Conservation (phyloP, 1,284 basidiomycete species). For the Calocybe gambosa region DNA sequence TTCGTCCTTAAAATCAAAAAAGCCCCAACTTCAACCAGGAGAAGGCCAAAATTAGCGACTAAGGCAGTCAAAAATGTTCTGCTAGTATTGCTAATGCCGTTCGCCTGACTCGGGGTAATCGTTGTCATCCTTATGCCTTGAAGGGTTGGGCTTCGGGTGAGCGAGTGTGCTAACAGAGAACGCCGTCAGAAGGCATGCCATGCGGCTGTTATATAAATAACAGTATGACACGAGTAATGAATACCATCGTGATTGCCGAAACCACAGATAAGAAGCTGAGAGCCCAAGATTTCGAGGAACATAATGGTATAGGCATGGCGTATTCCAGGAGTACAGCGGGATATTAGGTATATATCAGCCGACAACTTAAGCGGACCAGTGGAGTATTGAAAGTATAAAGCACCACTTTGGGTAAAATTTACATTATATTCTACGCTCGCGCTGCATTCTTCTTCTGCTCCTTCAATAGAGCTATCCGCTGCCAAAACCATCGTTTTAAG, state of each 20-base stretch:
- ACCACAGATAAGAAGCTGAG: too few relatives aligned
- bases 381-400: too few relatives aligned
- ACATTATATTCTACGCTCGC: too few relatives aligned
- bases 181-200: not conserved
- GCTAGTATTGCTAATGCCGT: conserved; percentile 24
- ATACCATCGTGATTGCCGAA: not conserved
- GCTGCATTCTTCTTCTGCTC: conserved; percentile 56
- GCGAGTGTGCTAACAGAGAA: too few relatives aligned
- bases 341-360: too few relatives aligned
- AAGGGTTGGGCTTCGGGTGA: not conserved
- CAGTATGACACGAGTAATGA: not conserved
- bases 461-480: conserved; percentile 67
- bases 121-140: conserved; percentile 11
- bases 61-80: conserved; percentile 56
- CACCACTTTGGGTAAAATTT: too few relatives aligned
- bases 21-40: conserved; percentile 45
- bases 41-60: conserved; percentile 43
- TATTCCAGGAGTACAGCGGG: too few relatives aligned
- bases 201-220: not conserved
- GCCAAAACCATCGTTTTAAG: conserved; percentile 6
- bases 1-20: conserved; percentile 47
- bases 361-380: too few relatives aligned
- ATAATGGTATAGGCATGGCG: too few relatives aligned
- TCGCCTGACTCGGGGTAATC: conserved; percentile 22
- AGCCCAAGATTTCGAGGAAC: too few relatives aligned